Base-by-base conservation (phyloP, 2,329 filamentous ascomycete genomes). In the Stemphylium vesicarium region DNA sequence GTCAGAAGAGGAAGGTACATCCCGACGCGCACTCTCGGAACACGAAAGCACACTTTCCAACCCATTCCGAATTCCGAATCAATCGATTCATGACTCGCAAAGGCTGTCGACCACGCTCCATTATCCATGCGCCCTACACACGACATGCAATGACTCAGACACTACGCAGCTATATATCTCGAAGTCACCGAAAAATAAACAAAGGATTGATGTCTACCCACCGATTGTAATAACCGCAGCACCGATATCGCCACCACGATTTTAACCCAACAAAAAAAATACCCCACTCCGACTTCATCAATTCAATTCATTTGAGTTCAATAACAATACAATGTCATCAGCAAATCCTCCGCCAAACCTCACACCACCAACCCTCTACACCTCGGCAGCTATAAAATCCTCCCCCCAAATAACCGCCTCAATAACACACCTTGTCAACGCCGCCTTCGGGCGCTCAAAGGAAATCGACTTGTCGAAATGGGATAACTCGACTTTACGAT, bases 381-480 rank as follows among this genome's bases (percentile, higher is more conserved):
- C 52, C 1, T 39, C 33, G 1, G 18, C 53, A 18, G 43, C 58
- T 20, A 46, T 71, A 0, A 35, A 45, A 22, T 26, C 44, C 3
- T 55, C 62, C 18, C 37, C 54, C 13, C 4, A 2, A 3, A n/a
- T 70, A 11, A 54, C 61, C 2, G 46, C 16, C 2, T 46, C 62
- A 13, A 53, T 71, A 18, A 60, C 36, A 1, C 3, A 35, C 10
- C 60, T 71, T 4, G 49, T 54, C 20, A 70, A 70, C 40, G 50
- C 58, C 12, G 66, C 66, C 2, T 70, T 71, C 38, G 18, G 22
- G 5, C 64, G 66, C 7, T 57, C 63, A 1, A 54, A 66, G 12
- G 24, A 26, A 2, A 8, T 7, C 1, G 50, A 62, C 8, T 48
- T 61, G 0, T 33, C 39, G 2, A 66, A 62, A 56, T 71, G 68